Evolutionary conservation across 345 rosid genomes (phyloP), one percentile per base, ranked within the genome.

Genomic region (Lepidium africanum): DNA sequence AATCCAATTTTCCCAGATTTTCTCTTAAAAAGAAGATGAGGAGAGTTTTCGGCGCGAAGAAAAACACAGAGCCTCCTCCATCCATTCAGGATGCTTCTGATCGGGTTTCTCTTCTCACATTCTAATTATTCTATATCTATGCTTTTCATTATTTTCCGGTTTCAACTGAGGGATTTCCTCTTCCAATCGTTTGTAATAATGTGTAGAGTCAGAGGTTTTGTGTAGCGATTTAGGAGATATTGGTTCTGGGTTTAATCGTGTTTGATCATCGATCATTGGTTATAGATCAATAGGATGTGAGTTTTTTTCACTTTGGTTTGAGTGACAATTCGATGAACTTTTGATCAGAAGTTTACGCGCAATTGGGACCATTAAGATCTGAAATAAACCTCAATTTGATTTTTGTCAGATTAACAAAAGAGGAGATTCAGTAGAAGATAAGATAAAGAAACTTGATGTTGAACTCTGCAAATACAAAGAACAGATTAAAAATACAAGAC

Each of bases 21-120:
- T 2, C 11, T 42, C 38, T 64, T 27, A 32, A 53, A 61, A 39
- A 61, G 74, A 79, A 77, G 78, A 93, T 93, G 98, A 85, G 59
- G 81, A 90, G 89, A 78, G 89, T 93, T 12, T 93, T 93, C 69
- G 98, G 98, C 69, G 78, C 53, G 36, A 88, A 88, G 80, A 93
- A 93, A 59, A 88, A 90, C 45, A 93, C 92, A 66, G 97, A 87
- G 41, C 97, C 97, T 12, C 94, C 98, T 55, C 97, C 98, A 6
- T 84, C 98, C 5, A 25, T 93, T 41, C 69, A 83, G 19, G 98
- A 93, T 63, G 87, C 98, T 35, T 81, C 98, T 71, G 97, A 87
- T 63, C 80, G 90, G 91, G 98, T 92, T 17, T 58, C 10, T 54
- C 52, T 14, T 54, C 63, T n/a, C 35, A 37, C 39, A 51, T 0